Evolutionary conservation across 441 rosid species (phyloP), one percentile per base, ranked within the genome.

Genomic region (Gossypium lobatum): DNA sequence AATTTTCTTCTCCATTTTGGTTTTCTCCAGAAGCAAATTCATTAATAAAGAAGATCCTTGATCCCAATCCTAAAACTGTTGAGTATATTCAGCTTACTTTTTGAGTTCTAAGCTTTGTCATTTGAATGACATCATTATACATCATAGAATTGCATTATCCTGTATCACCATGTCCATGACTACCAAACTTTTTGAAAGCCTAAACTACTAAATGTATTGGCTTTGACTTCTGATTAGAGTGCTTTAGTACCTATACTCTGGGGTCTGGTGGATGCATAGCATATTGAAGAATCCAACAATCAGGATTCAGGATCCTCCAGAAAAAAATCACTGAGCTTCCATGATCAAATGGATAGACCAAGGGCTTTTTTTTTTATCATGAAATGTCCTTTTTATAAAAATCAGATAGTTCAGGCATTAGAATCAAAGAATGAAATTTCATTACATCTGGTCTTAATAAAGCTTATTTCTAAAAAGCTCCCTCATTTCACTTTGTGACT

Each of bases 21-120:
- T 89, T 95, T 83, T 91, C 97, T 75, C 73, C 85, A 17, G 95
- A 83, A 54, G 88, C 83, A 62, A 90, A 80, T 79, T 81, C 89
- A 31, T 80, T 95, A 77, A 85, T 95, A 73, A 88, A 84, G 71
- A 89, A 75, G 76, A 87, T 93, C 72, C 96, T 95, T 75, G 89
- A 86, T 79, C 93, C 91, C 71, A 89, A 93, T 77, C 95, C 96
- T 16, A 83, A 79, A 82, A 88, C 88, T 62, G 99, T 95, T 95
- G 83, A 90, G 99, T 85, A 76, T 72, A 39, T 58, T 60, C 62
- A 60, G 46, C 46, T 25, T 46, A 48, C 55, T 46, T 14, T 31
- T 46, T 45, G 25, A 59, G 45, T 5, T 50, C 59, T 67, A 67
- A 3, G n/a, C 52, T 67, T 67, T 21, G 3, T 48, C 50, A n/a